Percentiles rank a stretch among this genome's conserved stretches.
These are phyloP conservation scores for Scheffersomyces quercinus DNA, from an alignment of 1,139 yeast species.

Conservation along the genomic window DNA sequence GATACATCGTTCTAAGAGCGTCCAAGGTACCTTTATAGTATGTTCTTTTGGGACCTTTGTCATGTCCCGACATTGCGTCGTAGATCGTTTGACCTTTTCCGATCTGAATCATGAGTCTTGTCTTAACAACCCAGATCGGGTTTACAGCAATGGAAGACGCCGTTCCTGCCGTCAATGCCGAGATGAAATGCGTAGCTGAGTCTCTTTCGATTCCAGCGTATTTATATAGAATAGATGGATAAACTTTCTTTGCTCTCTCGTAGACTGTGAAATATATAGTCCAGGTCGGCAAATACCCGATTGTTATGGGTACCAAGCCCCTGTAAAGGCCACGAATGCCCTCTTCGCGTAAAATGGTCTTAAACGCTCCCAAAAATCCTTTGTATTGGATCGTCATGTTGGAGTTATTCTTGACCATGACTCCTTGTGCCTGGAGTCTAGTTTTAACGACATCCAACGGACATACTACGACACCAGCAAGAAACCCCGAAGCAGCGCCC, in stretches of 20 bases:
- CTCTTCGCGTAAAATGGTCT: constrained; percentile 68
- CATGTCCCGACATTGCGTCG: constrained; percentile 13
- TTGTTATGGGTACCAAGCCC: constrained; percentile 85
- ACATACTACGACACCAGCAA: constrained; percentile 49
- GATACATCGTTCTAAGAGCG: constrained; percentile 78
- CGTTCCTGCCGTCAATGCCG: constrained; percentile 90
- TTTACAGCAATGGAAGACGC: constrained; percentile 85
- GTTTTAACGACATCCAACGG: constrained; percentile 51
- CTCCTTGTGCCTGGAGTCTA: constrained; percentile 47
- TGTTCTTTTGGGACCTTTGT: constrained; percentile 14
- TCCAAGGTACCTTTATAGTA: constrained; percentile 79
- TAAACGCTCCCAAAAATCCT: constrained; percentile 45
- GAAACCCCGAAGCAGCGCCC: constrained; percentile 48
- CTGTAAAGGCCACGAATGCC: constrained; percentile 83
- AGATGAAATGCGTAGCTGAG: constrained; percentile 62
- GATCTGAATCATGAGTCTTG: constrained; percentile 88
- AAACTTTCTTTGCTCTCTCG: constrained; percentile 67
- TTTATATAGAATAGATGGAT: constrained; percentile 32
- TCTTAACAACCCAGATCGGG: constrained; percentile 97
- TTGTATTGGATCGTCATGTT: constrained; percentile 12
- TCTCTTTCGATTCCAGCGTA: constrained; percentile 41
- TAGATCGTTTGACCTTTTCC: constrained; percentile 46
- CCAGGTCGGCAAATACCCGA: constrained; percentile 98
- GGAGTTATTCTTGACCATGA: constrained; percentile 8
- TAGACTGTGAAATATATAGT: constrained; percentile 90